A percentile compares a stretch with the other conserved stretches of the same genome.
These are phyloP conservation scores for Jamesozyma gamospora DNA, from an alignment of 805 yeast species.

Conservation along the genomic window DNA sequence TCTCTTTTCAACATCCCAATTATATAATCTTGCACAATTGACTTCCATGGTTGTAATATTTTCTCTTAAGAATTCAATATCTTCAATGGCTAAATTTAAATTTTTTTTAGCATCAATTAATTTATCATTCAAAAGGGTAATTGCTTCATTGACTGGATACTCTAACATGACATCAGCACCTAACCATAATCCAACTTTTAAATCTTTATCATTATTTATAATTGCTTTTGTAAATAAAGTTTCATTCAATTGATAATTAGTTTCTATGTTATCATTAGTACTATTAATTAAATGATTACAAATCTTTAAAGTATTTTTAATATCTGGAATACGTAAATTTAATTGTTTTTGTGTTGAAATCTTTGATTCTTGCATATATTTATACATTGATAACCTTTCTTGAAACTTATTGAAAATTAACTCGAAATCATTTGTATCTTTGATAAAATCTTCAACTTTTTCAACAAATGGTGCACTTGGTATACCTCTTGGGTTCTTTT, in stretches of 20 bases:
- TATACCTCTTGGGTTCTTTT: conserved; percentile 83
- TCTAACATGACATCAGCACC: conserved; percentile 98
- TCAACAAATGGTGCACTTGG: conserved; percentile 94
- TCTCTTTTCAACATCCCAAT: conserved; percentile 80
- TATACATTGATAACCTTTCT: conserved; percentile 80
- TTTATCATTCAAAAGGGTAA: conserved; percentile 52
- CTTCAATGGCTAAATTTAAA: conserved; percentile 61
- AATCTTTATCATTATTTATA: conserved; percentile 34
- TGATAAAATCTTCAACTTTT: conserved; percentile 65
- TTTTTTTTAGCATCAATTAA: conserved; percentile 52
- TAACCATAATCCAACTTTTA: conserved; percentile 79
- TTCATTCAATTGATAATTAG: conserved; percentile 89
- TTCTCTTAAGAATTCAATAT: conserved; percentile 79
- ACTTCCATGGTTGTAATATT: conserved; percentile 97
- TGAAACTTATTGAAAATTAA: conserved; percentile 64
- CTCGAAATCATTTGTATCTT: conserved; percentile 60
- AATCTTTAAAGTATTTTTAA: conserved; percentile 71
- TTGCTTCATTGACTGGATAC: conserved; percentile 83
- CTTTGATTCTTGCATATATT: conserved; percentile 59
- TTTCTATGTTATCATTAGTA: conserved; percentile 38
- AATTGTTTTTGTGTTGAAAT: conserved; percentile 19
- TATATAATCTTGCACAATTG: conserved; percentile 84
- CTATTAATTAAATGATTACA: conserved; percentile 39
- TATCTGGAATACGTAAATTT: conserved; percentile 74
- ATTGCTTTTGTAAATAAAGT: conserved; percentile 81